Base-by-base conservation (phyloP, 345 rosid genomes). In the Pelargonium nanum region DNA sequence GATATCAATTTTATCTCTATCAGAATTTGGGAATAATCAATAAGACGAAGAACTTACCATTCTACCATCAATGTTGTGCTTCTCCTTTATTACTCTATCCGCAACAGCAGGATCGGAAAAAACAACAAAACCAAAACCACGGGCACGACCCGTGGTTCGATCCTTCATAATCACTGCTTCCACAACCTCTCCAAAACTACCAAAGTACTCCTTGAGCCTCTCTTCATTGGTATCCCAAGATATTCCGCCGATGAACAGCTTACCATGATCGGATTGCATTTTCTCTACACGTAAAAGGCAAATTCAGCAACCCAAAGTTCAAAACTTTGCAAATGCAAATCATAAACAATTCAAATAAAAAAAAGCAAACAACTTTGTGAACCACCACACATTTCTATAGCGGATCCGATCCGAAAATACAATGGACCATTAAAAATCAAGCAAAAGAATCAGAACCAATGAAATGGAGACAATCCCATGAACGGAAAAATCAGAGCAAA, bases 161-260 rank as follows among this genome's bases (percentile, higher is more conserved):
- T 93, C 99, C 73, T 89, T 93, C 95, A 93, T 85, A 71, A 93
- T 93, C 58, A 93, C 96, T 34, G 95, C 99, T 62, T 93, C 99
- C 72, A 84, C 83, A 60, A 89, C 97, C 73, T 93, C 96, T 1
- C 99, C 99, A 67, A 80, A 93, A 40, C 81, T 72, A 65, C 87
- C 67, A 64, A 93, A 93, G 70, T 93, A 89, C 72, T 89, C 97
- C 78, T 83, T 89, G 72, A 93, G 89, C 58, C 89, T 70, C 34
- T 89, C 99, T 74, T 93, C 99, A 74, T 87, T 75, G 57, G 99
- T 89, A 77, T 93, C 99, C 99, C 99, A 93, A 8, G 99, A 93
- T 69, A 93, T 89, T 50, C 99, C 99, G 58, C 99, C 99, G 32
- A 93, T 81, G 78, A 93, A 93, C 53, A 93, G 71, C 80, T 93